Base-by-base conservation (phyloP, 192 early-diverging fungal genomes). In the Phlyctochytrium bullatum region DNA sequence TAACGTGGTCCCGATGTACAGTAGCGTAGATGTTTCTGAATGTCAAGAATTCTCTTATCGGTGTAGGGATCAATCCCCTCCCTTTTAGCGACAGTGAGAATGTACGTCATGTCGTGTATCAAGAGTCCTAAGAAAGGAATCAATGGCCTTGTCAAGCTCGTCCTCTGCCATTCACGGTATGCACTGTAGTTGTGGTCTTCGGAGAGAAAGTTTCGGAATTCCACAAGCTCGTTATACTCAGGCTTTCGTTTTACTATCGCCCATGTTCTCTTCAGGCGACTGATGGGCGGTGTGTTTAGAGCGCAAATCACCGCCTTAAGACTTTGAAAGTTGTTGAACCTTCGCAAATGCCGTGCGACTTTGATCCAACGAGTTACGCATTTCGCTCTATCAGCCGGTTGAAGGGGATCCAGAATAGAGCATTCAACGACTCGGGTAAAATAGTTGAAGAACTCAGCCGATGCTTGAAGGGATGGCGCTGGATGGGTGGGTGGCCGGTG, bases 371-470 rank as follows among this genome's bases (percentile, higher is more conserved):
- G 78, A 56, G 82, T 74, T n/a, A 91, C 79, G 27, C 75, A 75
- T 40, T 82, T 77, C 0, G 87, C 89, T 28, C 91, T 69, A 40
- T 76, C 77, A 3, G 80, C 73, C 0, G 86, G 76, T 66, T 84
- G 80, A 27, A 73, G 69, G 1, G 85, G 87, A 32, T 82, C 74
- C 29, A 92, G 64, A 29, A 92, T 86, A 0, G 91, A 82, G 66
- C 80, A 82, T 68, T 92, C 91, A 32, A 92, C 82, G 29, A 88
- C 61, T 12, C 89, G 78, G n/a, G 90, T 88, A 4, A 91, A 59
- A 65, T 88, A 91, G 65, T 92, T 92, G 84, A 92, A 92, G 74
- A 89, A 89, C 60, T 91, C 90, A 17, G 91, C 84, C 16, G 80
- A 83, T 0, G 83, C 83, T 30, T 83, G 84, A 10, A 92, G 80